phyloP scores from a whole-genome alignment of 2,329 filamentous ascomycete species.

The Diaporthe velutina region DNA sequence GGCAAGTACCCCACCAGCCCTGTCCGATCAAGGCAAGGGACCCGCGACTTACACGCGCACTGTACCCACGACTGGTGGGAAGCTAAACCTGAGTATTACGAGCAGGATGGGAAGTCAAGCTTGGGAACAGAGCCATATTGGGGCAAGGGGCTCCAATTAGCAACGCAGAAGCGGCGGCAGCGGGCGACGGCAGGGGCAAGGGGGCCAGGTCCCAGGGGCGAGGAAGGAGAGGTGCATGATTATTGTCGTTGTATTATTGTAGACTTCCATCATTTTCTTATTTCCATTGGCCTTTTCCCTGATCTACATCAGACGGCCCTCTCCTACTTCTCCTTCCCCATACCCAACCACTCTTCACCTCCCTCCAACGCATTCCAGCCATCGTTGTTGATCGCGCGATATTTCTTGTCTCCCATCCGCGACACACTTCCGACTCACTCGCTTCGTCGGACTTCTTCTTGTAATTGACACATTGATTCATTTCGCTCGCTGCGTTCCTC shows the following conservation, averaged over 20 bases:
- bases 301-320: constrained; percentile 5
- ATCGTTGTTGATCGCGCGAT: constrained; percentile 13
- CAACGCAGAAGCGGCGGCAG: background rate
- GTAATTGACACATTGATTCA: constrained; percentile 31
- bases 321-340: background rate
- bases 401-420: constrained; percentile 23
- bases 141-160: constrained; percentile 6
- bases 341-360: constrained; percentile 1
- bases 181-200: constrained; percentile 23
- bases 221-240: constrained; percentile 22
- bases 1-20: constrained; percentile 29
- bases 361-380: constrained; percentile 21
- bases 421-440: constrained; percentile 37
- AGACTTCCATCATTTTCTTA: background rate
- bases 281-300: constrained; percentile 9
- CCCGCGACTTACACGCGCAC: constrained; percentile 25
- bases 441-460: constrained; percentile 36
- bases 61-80: constrained; percentile 27
- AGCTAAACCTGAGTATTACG: constrained; percentile 25
- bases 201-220: background rate
- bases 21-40: constrained; percentile 4
- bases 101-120: background rate
- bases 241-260: constrained; percentile 1
- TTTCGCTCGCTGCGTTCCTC: constrained; percentile 24
- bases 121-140: background rate